Evolutionary conservation across 768 basidiomycete species (phyloP), one percentile per base, ranked within the genome.

Genomic region (Lentinus brumalis): DNA sequence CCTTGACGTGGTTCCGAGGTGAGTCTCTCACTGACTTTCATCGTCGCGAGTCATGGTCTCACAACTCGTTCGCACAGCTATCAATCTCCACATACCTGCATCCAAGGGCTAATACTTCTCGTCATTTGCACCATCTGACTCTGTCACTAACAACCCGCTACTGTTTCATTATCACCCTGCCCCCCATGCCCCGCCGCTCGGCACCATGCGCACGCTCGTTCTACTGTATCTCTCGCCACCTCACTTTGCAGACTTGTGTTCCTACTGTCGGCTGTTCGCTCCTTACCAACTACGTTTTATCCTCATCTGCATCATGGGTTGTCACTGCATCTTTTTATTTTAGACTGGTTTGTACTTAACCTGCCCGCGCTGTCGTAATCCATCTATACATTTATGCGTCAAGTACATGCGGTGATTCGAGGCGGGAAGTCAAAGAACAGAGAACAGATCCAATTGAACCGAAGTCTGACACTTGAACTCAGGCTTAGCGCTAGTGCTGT

Each of bases 1-100:
- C 92, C 41, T 73, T 94, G 70, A 93, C 87, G 66, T 94, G 92
- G 92, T 94, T 88, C 80, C 84, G 92, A 85, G 92, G 92, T 92
- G 73, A 61, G 77, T 49, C 2, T 2, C 3, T 51, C 39, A 32
- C 30, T 21, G 21, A 26, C 2, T 18, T 41, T 26, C 57, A 35
- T 11, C 38, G 68, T 29, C n/a, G 42, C 18, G 46, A 52, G 8
- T 3, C 16, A 30, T n/a, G n/a, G 49, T 30, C 31, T 72, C 44
- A 11, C 32, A 58, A 6, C 4, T 35, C 52, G 35, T 42, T 26
- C 12, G 16, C 56, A 31, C 65, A 94, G 92, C 92, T 21, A 94
- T 94, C 71, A 94, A 94, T 70, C 83, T 93, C 62, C 89, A 94
- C 70, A 93, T 94, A 63, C 92, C 91, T 60, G 83, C 88, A 61